phyloP scores from a whole-genome alignment of 176 grass and related monocot species.

The Carex pumila region DNA sequence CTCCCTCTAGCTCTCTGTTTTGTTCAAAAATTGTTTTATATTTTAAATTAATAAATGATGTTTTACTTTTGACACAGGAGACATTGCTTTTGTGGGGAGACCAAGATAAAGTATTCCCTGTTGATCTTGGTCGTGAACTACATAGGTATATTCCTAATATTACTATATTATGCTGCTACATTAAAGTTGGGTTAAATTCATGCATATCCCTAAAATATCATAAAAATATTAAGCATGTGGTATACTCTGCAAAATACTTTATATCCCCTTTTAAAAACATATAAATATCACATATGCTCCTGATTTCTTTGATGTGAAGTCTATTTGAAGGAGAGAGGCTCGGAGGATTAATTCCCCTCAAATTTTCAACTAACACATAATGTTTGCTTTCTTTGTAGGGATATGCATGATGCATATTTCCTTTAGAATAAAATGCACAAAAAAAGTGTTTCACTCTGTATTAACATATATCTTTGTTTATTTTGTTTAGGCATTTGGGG shows the following conservation, averaged over 20 bases:
- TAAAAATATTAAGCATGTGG: neutral
- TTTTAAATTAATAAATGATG: neutral
- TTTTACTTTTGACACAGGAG: constrained; percentile 30
- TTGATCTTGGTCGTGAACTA: constrained; percentile 49
- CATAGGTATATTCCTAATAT: constrained; percentile 43
- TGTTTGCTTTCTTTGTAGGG: neutral
- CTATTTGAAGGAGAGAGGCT: neutral
- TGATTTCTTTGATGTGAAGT: neutral
- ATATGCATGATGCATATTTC: neutral
- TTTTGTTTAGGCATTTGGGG: constrained; percentile 51
- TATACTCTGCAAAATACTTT: neutral
- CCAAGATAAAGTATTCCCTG: constrained; percentile 67
- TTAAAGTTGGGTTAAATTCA: neutral
- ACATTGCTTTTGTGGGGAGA: constrained; percentile 79
- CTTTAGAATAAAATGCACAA: neutral
- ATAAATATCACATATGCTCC: neutral
- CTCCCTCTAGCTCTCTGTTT: neutral
- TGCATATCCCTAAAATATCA: neutral
- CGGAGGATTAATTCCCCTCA: neutral
- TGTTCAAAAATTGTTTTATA: neutral
- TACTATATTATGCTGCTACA: neutral
- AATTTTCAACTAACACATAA: neutral
- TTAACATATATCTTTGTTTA: neutral
- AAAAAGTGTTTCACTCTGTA: neutral
- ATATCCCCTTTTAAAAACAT: neutral